Evolutionary conservation across 2,329 filamentous ascomycete genomes (phyloP).

Genomic region (Didymella pomorum): DNA sequence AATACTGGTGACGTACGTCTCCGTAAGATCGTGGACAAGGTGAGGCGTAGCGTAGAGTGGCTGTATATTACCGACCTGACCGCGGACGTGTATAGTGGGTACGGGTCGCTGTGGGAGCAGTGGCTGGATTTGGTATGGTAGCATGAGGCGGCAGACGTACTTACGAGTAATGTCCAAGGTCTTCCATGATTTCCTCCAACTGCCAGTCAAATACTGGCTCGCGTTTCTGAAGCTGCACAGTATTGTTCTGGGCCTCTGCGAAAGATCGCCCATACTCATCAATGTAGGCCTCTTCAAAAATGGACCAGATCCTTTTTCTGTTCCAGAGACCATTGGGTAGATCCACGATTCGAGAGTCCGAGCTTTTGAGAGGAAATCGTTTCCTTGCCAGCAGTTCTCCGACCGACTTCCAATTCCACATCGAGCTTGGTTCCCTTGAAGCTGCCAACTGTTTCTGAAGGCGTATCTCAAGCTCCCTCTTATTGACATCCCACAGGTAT

Average conservation of each 20-base stretch:
- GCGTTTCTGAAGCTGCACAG: slow-evolving; percentile 1
- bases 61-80: slow-evolving; percentile 33
- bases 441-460: slow-evolving; percentile 3
- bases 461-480: slow-evolving; percentile 16
- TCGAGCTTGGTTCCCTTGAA: slow-evolving; percentile 4
- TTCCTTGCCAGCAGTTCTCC: slow-evolving; percentile 28
- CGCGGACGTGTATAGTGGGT: slow-evolving; percentile 29
- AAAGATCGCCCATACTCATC: neutral
- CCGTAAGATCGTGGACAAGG: slow-evolving; percentile 31
- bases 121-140: slow-evolving; percentile 31
- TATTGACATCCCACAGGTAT: slow-evolving; percentile 39
- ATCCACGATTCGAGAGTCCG: slow-evolving; percentile 22
- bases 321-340: slow-evolving; percentile 37
- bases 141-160: neutral
- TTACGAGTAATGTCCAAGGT: slow-evolving; percentile 19
- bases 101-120: slow-evolving; percentile 29
- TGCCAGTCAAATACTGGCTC: slow-evolving; percentile 18
- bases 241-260: neutral
- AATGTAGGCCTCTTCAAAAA: slow-evolving; percentile 27
- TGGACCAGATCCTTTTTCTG: slow-evolving; percentile 38
- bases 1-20: slow-evolving; percentile 24
- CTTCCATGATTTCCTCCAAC: slow-evolving; percentile 19
- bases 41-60: slow-evolving; percentile 33
- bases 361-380: slow-evolving; percentile 20
- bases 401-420: slow-evolving; percentile 31